These are phyloP conservation scores for Elongisporangium undulatum DNA, from an alignment of 352 stramenopile species.

Conservation along the genomic window DNA sequence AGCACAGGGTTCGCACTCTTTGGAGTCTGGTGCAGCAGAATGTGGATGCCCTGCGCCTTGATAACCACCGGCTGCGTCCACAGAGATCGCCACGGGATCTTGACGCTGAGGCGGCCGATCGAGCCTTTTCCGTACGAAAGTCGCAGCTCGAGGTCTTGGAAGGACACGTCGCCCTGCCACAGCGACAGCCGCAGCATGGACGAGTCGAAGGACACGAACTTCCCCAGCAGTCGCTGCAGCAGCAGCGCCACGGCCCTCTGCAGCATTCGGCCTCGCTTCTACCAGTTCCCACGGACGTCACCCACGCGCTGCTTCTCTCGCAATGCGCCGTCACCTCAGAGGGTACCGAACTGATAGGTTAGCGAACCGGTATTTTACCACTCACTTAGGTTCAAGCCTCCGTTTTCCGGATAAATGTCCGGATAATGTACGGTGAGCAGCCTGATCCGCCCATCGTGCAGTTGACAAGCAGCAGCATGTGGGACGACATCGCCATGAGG, in stretches of 20 bases:
- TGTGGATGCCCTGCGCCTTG: slow-evolving; percentile 62
- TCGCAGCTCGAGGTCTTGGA: slow-evolving; percentile 75
- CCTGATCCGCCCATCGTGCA: not conserved
- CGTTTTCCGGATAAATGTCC: not conserved
- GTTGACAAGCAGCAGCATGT: slow-evolving; percentile 10
- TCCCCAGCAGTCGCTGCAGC: slow-evolving; percentile 83
- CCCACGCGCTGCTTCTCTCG: not conserved
- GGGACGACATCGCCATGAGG: slow-evolving; percentile 26
- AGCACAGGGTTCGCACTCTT: slow-evolving; percentile 9
- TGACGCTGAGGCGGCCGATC: slow-evolving; percentile 75
- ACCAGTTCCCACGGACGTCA: slow-evolving; percentile 73
- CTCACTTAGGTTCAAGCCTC: not conserved
- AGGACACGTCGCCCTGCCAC: slow-evolving; percentile 84
- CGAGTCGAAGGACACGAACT: slow-evolving; percentile 87
- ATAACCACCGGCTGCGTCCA: slow-evolving; percentile 84
- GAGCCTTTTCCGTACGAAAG: slow-evolving; percentile 73
- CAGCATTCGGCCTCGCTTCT: slow-evolving; percentile 70
- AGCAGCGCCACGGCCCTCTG: slow-evolving; percentile 78
- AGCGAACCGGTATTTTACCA: not conserved
- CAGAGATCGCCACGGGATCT: slow-evolving; percentile 81
- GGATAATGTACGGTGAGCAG: not conserved
- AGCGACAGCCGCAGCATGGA: slow-evolving; percentile 80
- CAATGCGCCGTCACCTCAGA: not conserved
- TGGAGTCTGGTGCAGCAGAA: slow-evolving; percentile 61
- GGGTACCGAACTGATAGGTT: not conserved